Conservation (phyloP, 352 stramenopile species). For the Globisporangium alternatum region DNA sequence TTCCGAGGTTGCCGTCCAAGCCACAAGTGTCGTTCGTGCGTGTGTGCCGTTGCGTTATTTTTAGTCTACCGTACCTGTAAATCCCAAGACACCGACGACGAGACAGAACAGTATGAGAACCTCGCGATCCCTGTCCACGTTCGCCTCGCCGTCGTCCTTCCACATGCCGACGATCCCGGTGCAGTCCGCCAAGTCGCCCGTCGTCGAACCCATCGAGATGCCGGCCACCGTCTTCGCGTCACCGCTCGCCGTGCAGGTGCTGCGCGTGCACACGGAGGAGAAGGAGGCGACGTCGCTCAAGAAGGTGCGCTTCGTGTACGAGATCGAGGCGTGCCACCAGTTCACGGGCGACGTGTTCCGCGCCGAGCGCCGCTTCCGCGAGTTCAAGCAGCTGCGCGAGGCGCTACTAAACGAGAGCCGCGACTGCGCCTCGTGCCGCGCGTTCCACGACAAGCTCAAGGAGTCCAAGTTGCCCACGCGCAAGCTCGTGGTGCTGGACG, state of each 20-base stretch:
- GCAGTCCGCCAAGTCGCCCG: neutral
- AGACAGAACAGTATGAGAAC: neutral
- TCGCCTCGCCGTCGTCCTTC: conserved; percentile 8
- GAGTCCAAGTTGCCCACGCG: conserved; percentile 44
- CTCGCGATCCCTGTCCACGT: conserved; percentile 6
- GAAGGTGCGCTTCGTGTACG: conserved; percentile 71
- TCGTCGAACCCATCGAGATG: neutral
- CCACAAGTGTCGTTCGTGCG: neutral
- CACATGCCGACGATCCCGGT: conserved; percentile 18
- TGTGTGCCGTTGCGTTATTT: conserved; percentile 2
- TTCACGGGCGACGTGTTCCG: conserved; percentile 53
- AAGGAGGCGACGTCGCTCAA: conserved; percentile 47
- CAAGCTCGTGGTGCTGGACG: conserved; percentile 52
- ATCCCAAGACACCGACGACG: neutral
- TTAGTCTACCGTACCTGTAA: neutral
- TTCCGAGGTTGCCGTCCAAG: conserved; percentile 5
- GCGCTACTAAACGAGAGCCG: conserved; percentile 55
- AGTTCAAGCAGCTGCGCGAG: conserved; percentile 70
- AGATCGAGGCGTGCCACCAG: conserved; percentile 71
- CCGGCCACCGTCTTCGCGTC: neutral
- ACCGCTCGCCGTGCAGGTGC: conserved; percentile 50
- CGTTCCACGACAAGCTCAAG: conserved; percentile 52
- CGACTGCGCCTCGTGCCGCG: conserved; percentile 40
- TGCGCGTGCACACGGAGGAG: conserved; percentile 53
- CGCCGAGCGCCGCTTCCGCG: conserved; percentile 51